These are phyloP conservation scores for Trametopsis cervina DNA, from an alignment of 768 basidiomycete genomes.

Conservation along the genomic window DNA sequence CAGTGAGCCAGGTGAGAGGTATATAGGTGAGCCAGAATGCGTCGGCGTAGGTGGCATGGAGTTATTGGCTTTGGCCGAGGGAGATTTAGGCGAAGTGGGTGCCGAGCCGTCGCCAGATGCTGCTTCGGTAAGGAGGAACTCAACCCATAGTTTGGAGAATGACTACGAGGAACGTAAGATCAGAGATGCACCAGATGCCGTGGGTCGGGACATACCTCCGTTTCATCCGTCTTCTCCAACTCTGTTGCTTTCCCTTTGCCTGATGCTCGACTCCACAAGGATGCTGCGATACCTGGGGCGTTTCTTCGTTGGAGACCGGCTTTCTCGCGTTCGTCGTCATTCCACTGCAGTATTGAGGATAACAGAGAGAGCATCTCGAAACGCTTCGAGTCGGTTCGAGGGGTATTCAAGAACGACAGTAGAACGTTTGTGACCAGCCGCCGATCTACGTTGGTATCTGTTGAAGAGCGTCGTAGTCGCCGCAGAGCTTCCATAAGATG, in stretches of 20 bases:
- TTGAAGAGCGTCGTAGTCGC: constrained; percentile 77
- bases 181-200: neutral
- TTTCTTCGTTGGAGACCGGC: constrained; percentile 72
- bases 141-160: constrained; percentile 96
- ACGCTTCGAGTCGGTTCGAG: constrained; percentile 87
- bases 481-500: constrained; percentile 98
- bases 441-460: constrained; percentile 85
- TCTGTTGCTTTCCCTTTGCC: constrained; percentile 39
- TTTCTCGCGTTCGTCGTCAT: constrained; percentile 83
- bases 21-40: constrained; percentile 13
- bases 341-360: constrained; percentile 87
- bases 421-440: constrained; percentile 93
- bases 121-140: constrained; percentile 94
- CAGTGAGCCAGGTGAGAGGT: constrained; percentile 22
- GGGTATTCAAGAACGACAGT: constrained; percentile 82
- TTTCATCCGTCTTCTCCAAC: constrained; percentile 75
- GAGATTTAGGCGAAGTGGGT: constrained; percentile 19
- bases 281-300: constrained; percentile 13
- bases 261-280: constrained; percentile 24
- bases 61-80: constrained; percentile 23
- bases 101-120: constrained; percentile 33
- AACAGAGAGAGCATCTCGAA: constrained; percentile 95
- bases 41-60: constrained; percentile 32
- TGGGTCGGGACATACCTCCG: constrained; percentile 48
- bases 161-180: constrained; percentile 44